Evolutionary conservation across 73 alveolate genomes (phyloP).

Genomic region (Loxodes magnus): DNA sequence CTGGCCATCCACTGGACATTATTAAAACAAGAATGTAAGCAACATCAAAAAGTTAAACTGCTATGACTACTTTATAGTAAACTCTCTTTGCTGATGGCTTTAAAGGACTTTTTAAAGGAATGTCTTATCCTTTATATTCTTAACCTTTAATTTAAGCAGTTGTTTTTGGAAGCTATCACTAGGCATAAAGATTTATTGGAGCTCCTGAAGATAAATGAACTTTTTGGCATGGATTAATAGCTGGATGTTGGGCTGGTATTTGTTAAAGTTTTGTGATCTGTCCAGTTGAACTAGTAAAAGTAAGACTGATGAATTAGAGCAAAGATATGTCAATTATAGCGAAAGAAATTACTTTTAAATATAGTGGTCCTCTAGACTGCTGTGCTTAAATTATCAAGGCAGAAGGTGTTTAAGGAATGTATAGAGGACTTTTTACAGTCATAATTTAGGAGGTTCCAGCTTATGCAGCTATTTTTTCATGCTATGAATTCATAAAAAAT

Average conservation of each 20-base stretch:
- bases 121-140: slow-evolving; percentile 22
- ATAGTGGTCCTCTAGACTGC: slow-evolving; percentile 21
- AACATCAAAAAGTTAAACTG: no score
- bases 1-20: slow-evolving; percentile 35
- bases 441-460: slow-evolving; percentile 18
- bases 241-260: slow-evolving; percentile 30
- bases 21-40: slow-evolving; percentile 34
- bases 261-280: slow-evolving; percentile 12
- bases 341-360: slow-evolving; percentile 1
- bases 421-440: slow-evolving; percentile 10
- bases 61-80: neutral
- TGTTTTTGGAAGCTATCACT: slow-evolving; percentile 16
- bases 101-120: slow-evolving; percentile 24
- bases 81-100: slow-evolving; percentile 15
- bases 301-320: slow-evolving; percentile 20
- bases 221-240: slow-evolving; percentile 6
- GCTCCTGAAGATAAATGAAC: neutral
- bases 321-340: neutral
- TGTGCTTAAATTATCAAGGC: slow-evolving; percentile 8
- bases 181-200: neutral
- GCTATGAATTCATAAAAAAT: slow-evolving; percentile 8
- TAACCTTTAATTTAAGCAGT: slow-evolving; percentile 20
- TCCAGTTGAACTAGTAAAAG: slow-evolving; percentile 29
- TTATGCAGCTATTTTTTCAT: slow-evolving; percentile 21
- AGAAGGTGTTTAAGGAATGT: slow-evolving; percentile 20